Evolutionary conservation across 2,329 filamentous ascomycete genomes (phyloP), one percentile per base, ranked within the genome.

Genomic region (Aureobasidium sp.): DNA sequence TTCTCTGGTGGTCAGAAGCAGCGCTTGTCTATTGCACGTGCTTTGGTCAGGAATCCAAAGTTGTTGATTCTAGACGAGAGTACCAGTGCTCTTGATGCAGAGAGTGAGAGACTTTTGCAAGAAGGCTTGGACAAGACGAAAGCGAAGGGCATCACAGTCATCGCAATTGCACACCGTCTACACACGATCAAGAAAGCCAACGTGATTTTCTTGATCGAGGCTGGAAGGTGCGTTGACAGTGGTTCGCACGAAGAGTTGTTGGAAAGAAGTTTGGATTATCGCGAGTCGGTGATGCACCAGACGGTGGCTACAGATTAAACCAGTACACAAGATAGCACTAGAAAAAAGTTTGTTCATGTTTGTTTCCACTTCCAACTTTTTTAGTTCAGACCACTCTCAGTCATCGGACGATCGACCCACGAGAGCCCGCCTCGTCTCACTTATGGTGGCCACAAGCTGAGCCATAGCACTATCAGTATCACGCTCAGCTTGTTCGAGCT

Each of bases 221-320:
- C 74, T 5, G 80, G 80, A 1, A 72, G 70, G 20, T 78, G 77
- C 60, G 77, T 78, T 5, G 80, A 81, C 47, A 74, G 75, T 64
- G 80, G 81, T 4, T 75, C 74, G 34, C 80, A 82, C 69, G 71
- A 74, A 20, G 78, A 82, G 62, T 67, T 82, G 61, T 71, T 81
- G 34, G 72, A 77, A 64, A 72, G 79, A 36, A 64, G 63, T 46
- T 59, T 65, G 53, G 63, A 57, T n/a, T 69, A 69, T 57, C 62
- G 67, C 9, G 62, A 63, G 46, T 67, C 66, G 52, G 67, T 66
- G 5, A 59, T 67, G 63, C 65, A 68, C 53, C 67, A 69, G 27
- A 65, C 67, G 5, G 59, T 69, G 6, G 67, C 62, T 9, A 59
- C 55, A 3, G 55, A 59, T 43, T 59, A 43, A 20, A 20, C 20